Percentiles rank a stretch among this genome's conserved stretches.
Conservation (phyloP, 148 eudicot species). For the Nyssa sinensis region DNA sequence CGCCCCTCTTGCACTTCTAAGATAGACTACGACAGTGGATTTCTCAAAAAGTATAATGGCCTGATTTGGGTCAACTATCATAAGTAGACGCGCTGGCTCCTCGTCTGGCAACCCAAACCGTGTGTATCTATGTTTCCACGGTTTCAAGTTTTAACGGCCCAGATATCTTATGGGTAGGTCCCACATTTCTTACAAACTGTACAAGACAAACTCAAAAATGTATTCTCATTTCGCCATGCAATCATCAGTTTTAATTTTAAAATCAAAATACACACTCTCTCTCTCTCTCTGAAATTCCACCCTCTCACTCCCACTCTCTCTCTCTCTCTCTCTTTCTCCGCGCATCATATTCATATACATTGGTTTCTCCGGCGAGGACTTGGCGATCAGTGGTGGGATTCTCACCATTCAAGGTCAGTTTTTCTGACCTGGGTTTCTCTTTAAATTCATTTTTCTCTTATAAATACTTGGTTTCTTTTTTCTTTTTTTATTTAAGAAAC, state of each 20-base stretch:
- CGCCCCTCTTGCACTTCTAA: no score
- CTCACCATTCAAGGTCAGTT: conserved; percentile 7
- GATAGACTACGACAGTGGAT: no score
- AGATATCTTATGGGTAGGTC: neutral
- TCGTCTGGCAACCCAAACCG: no score
- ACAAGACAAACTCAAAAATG: neutral
- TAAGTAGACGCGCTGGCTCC: neutral
- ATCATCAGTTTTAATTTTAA: neutral
- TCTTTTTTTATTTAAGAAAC: neutral
- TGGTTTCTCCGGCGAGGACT: conserved; percentile 8
- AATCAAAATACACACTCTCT: neutral
- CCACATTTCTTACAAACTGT: neutral
- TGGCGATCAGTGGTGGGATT: neutral
- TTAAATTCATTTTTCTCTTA: neutral
- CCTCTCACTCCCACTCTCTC: neutral
- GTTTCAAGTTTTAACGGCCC: neutral
- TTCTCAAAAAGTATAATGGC: no score
- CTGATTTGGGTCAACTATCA: no score
- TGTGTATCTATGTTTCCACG: no score
- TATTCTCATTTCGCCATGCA: neutral
- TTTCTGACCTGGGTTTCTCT: neutral
- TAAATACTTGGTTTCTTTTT: neutral
- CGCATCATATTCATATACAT: neutral
- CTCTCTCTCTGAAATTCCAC: neutral
- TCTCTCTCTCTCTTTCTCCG: neutral